Evolutionary conservation across 139 green algal species (phyloP).

Genomic region (Limnomonas spitsbergensis): DNA sequence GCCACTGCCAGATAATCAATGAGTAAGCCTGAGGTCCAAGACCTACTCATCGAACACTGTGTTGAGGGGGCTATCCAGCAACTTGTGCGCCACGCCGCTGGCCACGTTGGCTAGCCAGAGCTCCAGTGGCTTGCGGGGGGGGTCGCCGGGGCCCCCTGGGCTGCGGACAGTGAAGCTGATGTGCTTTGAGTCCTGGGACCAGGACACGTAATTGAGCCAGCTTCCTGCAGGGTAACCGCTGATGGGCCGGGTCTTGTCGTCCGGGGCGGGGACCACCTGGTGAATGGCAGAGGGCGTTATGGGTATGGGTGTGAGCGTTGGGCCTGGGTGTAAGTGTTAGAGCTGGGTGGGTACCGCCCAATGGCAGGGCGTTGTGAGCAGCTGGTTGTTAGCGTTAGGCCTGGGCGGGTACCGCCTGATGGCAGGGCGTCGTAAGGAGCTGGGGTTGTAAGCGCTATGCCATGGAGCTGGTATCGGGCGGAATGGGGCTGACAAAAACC

Average conservation of each 20-base stretch:
- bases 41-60: conserved; percentile 46
- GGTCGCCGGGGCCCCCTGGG: conserved; percentile 44
- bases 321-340: too few relatives aligned
- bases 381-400: too few relatives aligned
- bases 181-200: conserved; percentile 67
- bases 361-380: too few relatives aligned
- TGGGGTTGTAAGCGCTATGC: too few relatives aligned
- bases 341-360: too few relatives aligned
- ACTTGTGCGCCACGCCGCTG: conserved; percentile 31
- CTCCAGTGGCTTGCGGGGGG: conserved; percentile 65
- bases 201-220: conserved; percentile 73
- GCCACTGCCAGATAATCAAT: too few relatives aligned
- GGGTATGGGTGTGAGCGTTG: too few relatives aligned
- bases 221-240: conserved; percentile 67
- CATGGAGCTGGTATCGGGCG: too few relatives aligned
- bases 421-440: too few relatives aligned
- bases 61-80: conserved; percentile 31
- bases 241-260: conserved; percentile 36
- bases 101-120: conserved; percentile 86
- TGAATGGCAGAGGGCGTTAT: background rate
- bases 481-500: too few relatives aligned
- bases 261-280: conserved; percentile 43
- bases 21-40: too few relatives aligned
- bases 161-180: conserved; percentile 84
- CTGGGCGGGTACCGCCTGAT: too few relatives aligned